Evolutionary conservation across 202 grass and related monocot genomes (phyloP).

Genomic region (Elaeis oleifera): DNA sequence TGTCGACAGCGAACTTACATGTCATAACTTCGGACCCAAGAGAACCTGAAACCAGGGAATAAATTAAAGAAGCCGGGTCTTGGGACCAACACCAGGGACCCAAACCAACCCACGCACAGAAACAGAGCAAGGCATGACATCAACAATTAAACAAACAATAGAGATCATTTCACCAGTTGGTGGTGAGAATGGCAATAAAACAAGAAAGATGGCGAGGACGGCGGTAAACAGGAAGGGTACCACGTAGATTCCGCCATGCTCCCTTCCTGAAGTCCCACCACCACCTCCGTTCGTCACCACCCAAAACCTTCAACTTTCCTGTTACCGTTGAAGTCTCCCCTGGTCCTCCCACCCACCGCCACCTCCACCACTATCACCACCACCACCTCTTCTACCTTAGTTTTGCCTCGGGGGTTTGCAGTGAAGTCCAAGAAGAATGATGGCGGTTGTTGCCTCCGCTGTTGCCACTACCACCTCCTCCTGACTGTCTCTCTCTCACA

Average conservation of each 20-base stretch:
- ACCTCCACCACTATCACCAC: conserved; percentile 16
- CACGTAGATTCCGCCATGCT: too few relatives aligned
- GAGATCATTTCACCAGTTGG: neutral
- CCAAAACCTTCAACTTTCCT: too few relatives aligned
- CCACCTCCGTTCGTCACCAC: too few relatives aligned
- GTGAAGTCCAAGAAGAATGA: conserved; percentile 89
- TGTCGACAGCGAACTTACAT: too few relatives aligned
- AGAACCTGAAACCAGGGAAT: too few relatives aligned
- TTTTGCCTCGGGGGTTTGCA: conserved; percentile 30
- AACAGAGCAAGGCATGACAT: too few relatives aligned
- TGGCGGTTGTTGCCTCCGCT: conserved; percentile 37
- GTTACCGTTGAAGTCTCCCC: neutral
- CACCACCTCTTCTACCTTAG: neutral
- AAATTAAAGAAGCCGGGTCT: too few relatives aligned
- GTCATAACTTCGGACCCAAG: too few relatives aligned
- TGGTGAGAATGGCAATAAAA: neutral
- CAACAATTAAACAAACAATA: neutral
- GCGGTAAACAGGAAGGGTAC: conserved; percentile 24
- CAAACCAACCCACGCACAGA: too few relatives aligned
- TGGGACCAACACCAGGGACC: too few relatives aligned
- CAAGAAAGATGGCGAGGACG: conserved; percentile 54
- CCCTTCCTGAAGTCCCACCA: too few relatives aligned
- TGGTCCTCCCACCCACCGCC: conserved; percentile 1
- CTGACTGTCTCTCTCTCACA: conserved; percentile 24
- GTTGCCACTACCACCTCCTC: conserved; percentile 19